Conservation (phyloP, 805 yeast genomes). For the Lachancea cidri region DNA sequence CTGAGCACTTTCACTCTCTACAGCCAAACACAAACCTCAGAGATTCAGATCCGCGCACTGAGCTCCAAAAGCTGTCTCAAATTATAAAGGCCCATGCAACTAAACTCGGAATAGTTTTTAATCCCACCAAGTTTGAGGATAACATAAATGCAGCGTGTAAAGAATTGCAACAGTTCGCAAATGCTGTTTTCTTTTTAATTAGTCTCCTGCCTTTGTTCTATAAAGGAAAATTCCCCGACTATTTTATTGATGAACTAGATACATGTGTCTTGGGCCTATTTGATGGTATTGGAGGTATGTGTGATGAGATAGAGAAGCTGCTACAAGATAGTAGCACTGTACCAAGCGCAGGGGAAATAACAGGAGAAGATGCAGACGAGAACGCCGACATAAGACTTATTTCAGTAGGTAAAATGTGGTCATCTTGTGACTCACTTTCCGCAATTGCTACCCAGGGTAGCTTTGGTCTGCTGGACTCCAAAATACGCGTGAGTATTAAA, state of each 20-base stretch:
- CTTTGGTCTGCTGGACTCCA: constrained; percentile 45
- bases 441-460: constrained; percentile 45
- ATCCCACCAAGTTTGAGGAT: constrained; percentile 19
- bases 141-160: constrained; percentile 22
- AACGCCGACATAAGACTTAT: constrained; percentile 43
- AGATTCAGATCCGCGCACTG: constrained; percentile 34
- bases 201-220: constrained; percentile 29
- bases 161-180: constrained; percentile 27
- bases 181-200: constrained; percentile 22
- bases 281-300: constrained; percentile 18
- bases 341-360: constrained; percentile 10
- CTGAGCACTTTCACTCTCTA: constrained; percentile 16
- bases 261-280: constrained; percentile 17
- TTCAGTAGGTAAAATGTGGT: constrained; percentile 67
- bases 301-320: constrained; percentile 19
- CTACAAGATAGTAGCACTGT: no score
- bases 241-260: constrained; percentile 19
- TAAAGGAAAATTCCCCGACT: constrained; percentile 15
- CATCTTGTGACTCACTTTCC: constrained; percentile 49
- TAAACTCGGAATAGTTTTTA: constrained; percentile 42
- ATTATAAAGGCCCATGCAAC: constrained; percentile 72
- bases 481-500: constrained; percentile 33
- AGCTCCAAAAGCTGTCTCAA: constrained; percentile 52
- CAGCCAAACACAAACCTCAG: constrained; percentile 22
- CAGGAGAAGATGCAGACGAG: constrained; percentile 20